Evolutionary conservation across 2,329 filamentous ascomycete genomes (phyloP), one percentile per base, ranked within the genome.

Genomic region (Colletotrichum trifolii): DNA sequence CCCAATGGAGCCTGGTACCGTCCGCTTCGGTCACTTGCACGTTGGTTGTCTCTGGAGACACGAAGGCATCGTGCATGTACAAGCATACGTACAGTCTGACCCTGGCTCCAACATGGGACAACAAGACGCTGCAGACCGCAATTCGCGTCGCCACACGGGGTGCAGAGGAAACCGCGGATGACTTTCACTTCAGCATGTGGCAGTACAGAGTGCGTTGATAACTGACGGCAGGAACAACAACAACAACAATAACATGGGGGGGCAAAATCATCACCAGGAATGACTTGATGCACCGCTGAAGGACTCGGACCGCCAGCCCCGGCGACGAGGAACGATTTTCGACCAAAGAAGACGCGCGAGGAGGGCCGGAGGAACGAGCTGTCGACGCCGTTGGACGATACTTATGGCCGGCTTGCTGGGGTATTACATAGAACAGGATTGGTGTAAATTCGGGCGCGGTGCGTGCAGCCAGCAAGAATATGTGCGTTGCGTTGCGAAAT

Each of bases 391-490:
- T 61, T 61, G 49, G 61, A 50, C 57, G 34, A 63, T 34, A 42
- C 54, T 46, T 46, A 48, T 46, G n/a, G 36, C 48, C 50, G 45
- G 56, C 35, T 40, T 39, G 45, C 50, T 39, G 57, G 61, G 42
- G 17, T 36, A 46, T 15, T 12, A 61, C 39, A 36, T 43, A 50
- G 40, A 15, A 15, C 35, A 49, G 57, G 57, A 61, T 61, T 61
- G 57, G 62, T 46, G 62, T 38, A 54, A 33, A 48, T 47, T 54
- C 33, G 62, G 49, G 58, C 50, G 57, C 39, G 45, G 62, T 54
- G 57, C 57, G 56, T 64, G 61, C 56, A 62, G 56, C 42, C 25
- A 59, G 15, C 50, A 58, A 58, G 56, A 64, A 61, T 54, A 61
- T 40, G 61, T 64, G 61, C 38, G 49, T 45, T 49, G 42, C 42